phyloP scores from a whole-genome alignment of 2,329 filamentous ascomycete species.

The Botrytis fabae region DNA sequence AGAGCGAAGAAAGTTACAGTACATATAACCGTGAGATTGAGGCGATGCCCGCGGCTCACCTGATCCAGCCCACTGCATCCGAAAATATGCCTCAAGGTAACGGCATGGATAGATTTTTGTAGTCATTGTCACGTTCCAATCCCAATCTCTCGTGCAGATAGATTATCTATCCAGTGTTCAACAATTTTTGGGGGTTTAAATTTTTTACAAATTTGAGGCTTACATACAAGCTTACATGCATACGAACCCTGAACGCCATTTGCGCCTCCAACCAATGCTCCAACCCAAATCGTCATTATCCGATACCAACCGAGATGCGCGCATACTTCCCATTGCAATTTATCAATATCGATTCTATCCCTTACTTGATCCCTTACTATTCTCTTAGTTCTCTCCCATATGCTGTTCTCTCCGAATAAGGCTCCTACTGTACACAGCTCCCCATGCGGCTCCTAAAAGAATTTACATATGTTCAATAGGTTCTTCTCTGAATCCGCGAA shows the following conservation, averaged over 20 bases:
- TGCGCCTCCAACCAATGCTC: constrained; percentile 4
- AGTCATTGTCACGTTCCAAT: background rate
- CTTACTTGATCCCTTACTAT: background rate
- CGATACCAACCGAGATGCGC: background rate
- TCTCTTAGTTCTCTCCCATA: background rate
- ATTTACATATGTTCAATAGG: constrained; percentile 68
- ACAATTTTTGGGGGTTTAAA: background rate
- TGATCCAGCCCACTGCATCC: background rate
- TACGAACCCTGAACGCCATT: constrained; percentile 10
- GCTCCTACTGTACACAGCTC: background rate
- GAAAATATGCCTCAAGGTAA: background rate
- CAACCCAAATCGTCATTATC: constrained; percentile 6
- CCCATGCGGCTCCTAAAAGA: constrained; percentile 22
- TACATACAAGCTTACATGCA: constrained; percentile 19
- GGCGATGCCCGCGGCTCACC: background rate
- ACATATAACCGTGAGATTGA: background rate
- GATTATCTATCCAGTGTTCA: background rate
- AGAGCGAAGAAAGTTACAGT: background rate
- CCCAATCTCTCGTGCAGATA: constrained; percentile 5
- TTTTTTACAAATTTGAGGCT: constrained; percentile 8
- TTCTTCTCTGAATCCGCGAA: constrained; percentile 54
- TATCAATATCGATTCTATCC: background rate
- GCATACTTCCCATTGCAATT: constrained; percentile 8
- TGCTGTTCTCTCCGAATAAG: background rate
- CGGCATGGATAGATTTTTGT: background rate